Conservation (phyloP, 2,329 filamentous ascomycete genomes). For the Pseudogymnoascus sp. region DNA sequence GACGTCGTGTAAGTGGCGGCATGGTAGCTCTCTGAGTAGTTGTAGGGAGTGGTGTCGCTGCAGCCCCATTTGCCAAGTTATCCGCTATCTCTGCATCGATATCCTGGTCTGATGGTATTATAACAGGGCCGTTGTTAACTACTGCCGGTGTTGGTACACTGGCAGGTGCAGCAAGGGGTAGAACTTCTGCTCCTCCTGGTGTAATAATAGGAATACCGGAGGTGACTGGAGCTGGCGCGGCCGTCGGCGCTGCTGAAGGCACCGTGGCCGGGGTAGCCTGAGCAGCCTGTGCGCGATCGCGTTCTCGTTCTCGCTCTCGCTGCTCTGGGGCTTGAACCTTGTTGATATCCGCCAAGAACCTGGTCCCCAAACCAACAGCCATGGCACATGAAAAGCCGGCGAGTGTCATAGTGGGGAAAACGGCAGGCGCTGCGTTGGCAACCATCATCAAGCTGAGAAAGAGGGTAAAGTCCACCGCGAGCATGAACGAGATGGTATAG, state of each 20-base stretch:
- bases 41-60: constrained; percentile 19
- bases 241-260: constrained; percentile 13
- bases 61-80: constrained; percentile 23
- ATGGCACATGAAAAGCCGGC: constrained; percentile 47
- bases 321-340: constrained; percentile 52
- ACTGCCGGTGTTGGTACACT: constrained; percentile 9
- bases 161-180: constrained; percentile 10
- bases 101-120: constrained; percentile 57
- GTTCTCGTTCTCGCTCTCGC: constrained; percentile 27
- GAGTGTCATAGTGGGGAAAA: constrained; percentile 48
- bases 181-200: constrained; percentile 19
- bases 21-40: constrained; percentile 22
- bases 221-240: constrained; percentile 6
- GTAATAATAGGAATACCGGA: constrained; percentile 23
- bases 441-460: constrained; percentile 48
- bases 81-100: constrained; percentile 52
- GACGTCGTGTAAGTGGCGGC: constrained; percentile 18
- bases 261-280: constrained; percentile 21
- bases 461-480: constrained; percentile 49
- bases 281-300: constrained; percentile 19
- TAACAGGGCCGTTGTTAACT: constrained; percentile 37
- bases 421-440: constrained; percentile 47
- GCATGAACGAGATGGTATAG: constrained; percentile 52
- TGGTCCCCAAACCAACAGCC: constrained; percentile 48
- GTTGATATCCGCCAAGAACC: constrained; percentile 52